These are phyloP conservation scores for Sarocladium kiliense DNA, from an alignment of 2,329 filamentous ascomycete species.

Conservation along the genomic window DNA sequence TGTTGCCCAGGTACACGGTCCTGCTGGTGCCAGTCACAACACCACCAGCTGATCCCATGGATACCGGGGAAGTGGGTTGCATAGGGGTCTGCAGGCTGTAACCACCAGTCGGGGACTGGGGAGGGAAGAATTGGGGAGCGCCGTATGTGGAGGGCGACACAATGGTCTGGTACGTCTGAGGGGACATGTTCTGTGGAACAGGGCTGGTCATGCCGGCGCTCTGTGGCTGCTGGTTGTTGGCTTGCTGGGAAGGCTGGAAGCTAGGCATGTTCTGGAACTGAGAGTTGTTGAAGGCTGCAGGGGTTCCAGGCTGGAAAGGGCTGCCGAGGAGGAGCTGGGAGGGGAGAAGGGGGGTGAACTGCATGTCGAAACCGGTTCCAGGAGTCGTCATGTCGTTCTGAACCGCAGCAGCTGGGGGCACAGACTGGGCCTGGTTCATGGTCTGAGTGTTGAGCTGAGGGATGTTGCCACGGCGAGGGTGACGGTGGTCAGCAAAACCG, in stretches of 20 bases:
- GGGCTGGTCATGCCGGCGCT: constrained; percentile 64
- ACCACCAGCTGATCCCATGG: constrained; percentile 59
- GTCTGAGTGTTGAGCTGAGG: constrained; percentile 86
- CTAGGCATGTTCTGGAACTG: constrained; percentile 83
- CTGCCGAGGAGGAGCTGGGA: constrained; percentile 92
- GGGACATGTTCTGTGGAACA: constrained; percentile 71
- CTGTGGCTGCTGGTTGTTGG: constrained; percentile 49
- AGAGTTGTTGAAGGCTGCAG: constrained; percentile 80
- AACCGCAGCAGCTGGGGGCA: constrained; percentile 40
- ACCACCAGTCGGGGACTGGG: constrained; percentile 80
- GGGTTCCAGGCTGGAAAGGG: constrained; percentile 93
- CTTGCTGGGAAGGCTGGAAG: constrained; percentile 59
- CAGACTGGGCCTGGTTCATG: constrained; percentile 39
- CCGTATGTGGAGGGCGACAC: constrained; percentile 82
- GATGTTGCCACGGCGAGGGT: constrained; percentile 71
- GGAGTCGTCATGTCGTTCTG: constrained; percentile 74
- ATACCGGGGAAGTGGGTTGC: constrained; percentile 67
- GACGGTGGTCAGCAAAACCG: constrained; percentile 82
- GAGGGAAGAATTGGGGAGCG: constrained; percentile 76
- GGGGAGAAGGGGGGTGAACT: constrained; percentile 92
- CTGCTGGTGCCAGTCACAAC: constrained; percentile 87
- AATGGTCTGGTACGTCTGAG: constrained; percentile 77
- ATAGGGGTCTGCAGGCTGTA: constrained; percentile 55
- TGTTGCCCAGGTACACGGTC: constrained; percentile 96
- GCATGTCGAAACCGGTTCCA: constrained; percentile 91